phyloP scores from a whole-genome alignment of 768 basidiomycete species.

The Suillus ampliporus region DNA sequence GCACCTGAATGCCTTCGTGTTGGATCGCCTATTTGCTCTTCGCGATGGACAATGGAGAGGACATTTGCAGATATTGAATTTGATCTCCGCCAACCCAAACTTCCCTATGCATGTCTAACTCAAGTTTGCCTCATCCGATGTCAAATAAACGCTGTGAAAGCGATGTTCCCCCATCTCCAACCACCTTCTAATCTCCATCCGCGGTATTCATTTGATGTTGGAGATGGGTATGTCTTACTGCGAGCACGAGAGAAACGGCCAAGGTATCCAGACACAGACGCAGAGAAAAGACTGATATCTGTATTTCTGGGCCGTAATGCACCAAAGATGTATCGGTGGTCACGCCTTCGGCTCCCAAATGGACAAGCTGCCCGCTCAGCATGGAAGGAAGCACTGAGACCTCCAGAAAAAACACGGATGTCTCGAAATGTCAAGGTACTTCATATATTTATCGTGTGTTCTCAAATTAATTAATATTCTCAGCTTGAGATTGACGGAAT shows the following conservation, averaged over 20 bases:
- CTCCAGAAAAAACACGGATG: conserved; percentile 27
- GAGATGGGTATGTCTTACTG: conserved; percentile 21
- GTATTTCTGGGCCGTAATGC: too few relatives aligned
- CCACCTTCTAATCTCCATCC: conserved; percentile 13
- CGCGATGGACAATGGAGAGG: conserved; percentile 39
- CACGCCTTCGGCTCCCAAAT: conserved; percentile 42
- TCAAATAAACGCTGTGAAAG: conserved; percentile 23
- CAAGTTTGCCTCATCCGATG: conserved; percentile 25
- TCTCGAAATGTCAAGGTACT: conserved; percentile 42
- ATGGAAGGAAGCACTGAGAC: conserved; percentile 34
- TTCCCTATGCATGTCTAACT: conserved; percentile 33
- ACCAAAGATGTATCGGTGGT: conserved; percentile 30
- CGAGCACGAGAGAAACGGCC: conserved; percentile 6
- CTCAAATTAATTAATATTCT: conserved; percentile 7
- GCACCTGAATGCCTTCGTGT: conserved; percentile 24
- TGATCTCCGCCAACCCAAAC: conserved; percentile 29
- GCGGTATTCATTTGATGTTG: conserved; percentile 15
- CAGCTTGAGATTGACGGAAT: not conserved
- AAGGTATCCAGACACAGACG: conserved; percentile 6
- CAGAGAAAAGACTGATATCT: conserved; percentile 5
- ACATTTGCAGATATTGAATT: conserved; percentile 33
- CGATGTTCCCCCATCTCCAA: conserved; percentile 18
- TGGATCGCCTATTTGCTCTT: conserved; percentile 27
- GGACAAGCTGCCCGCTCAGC: conserved; percentile 41
- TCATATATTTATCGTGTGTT: not conserved